These are phyloP conservation scores for Pseudocercospora crystallina DNA, from an alignment of 2,329 filamentous ascomycete genomes.

Conservation along the genomic window DNA sequence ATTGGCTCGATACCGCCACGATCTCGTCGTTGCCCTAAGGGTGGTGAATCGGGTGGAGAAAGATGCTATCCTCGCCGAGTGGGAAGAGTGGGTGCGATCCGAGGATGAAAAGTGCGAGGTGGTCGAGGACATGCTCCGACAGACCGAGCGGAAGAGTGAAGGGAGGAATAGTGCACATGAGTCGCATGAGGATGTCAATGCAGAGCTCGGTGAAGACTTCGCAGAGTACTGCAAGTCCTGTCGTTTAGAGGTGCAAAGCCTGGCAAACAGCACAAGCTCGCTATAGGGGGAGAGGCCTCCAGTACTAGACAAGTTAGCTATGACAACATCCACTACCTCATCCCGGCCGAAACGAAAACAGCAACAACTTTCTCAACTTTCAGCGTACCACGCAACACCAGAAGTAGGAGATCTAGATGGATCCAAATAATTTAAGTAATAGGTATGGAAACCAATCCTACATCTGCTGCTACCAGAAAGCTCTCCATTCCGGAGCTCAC, in stretches of 20 bases:
- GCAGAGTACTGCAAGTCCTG: constrained; percentile 65
- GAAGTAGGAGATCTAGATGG: too few species aligned
- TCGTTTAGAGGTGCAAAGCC: constrained; percentile 38
- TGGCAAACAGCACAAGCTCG: constrained; percentile 17
- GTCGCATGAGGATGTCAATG: constrained; percentile 11
- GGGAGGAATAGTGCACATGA: not conserved
- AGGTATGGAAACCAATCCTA: too few species aligned
- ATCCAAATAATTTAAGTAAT: too few species aligned
- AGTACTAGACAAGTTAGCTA: too few species aligned
- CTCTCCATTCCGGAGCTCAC: too few species aligned
- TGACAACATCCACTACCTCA: too few species aligned
- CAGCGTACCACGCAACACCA: too few species aligned
- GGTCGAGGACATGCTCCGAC: constrained; percentile 52
- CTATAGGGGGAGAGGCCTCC: constrained; percentile 1
- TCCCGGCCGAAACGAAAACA: too few species aligned
- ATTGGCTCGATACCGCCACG: constrained; percentile 81
- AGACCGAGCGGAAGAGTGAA: constrained; percentile 16
- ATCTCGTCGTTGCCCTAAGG: constrained; percentile 84
- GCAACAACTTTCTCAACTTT: too few species aligned
- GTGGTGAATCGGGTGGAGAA: constrained; percentile 86
- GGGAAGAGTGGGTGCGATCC: constrained; percentile 85
- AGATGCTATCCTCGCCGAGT: constrained; percentile 83
- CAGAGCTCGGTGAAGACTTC: constrained; percentile 54
- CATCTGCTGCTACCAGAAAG: too few species aligned
- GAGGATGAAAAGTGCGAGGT: constrained; percentile 76